Evolutionary conservation across 1,284 basidiomycete genomes (phyloP).

Genomic region (Sanguinoderma infundibulare): DNA sequence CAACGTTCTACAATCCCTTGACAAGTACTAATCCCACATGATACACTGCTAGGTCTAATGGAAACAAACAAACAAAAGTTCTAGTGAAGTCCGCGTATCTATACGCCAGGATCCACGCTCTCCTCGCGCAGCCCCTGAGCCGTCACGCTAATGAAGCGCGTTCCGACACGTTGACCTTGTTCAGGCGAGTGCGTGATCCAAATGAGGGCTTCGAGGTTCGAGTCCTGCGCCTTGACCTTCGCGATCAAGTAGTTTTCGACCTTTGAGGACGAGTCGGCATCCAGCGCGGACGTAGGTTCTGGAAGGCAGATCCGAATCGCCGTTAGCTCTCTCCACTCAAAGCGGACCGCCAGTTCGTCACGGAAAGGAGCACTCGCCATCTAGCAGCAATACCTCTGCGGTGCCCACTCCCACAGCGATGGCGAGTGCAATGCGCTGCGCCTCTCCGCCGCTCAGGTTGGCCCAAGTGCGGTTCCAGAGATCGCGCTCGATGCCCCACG

Average conservation of each 20-base stretch:
- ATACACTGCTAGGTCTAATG: background rate
- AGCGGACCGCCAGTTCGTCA: background rate
- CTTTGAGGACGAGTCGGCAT: constrained; percentile 62
- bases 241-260: constrained; percentile 69
- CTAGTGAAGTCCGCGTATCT: too few relatives aligned
- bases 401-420: constrained; percentile 72
- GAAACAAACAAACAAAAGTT: too few relatives aligned
- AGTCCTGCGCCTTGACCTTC: constrained; percentile 52
- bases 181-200: constrained; percentile 91
- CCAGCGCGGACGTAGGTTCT: constrained; percentile 90
- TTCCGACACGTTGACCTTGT: constrained; percentile 77
- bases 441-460: constrained; percentile 82
- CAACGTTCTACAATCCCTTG: too few relatives aligned
- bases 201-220: constrained; percentile 70
- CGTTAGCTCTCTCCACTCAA: background rate
- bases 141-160: constrained; percentile 62
- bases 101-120: constrained; percentile 22
- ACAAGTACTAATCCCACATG: too few relatives aligned
- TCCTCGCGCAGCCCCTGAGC: constrained; percentile 54
- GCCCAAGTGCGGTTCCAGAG: constrained; percentile 83
- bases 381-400: constrained; percentile 82
- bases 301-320: background rate
- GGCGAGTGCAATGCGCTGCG: constrained; percentile 80
- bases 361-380: constrained; percentile 56
- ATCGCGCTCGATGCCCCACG: constrained; percentile 70